A percentile compares a stretch with the other conserved stretches of the same genome.
These are phyloP conservation scores for Chlamydomonas incerta DNA, from an alignment of 139 green algal genomes.

Conservation along the genomic window DNA sequence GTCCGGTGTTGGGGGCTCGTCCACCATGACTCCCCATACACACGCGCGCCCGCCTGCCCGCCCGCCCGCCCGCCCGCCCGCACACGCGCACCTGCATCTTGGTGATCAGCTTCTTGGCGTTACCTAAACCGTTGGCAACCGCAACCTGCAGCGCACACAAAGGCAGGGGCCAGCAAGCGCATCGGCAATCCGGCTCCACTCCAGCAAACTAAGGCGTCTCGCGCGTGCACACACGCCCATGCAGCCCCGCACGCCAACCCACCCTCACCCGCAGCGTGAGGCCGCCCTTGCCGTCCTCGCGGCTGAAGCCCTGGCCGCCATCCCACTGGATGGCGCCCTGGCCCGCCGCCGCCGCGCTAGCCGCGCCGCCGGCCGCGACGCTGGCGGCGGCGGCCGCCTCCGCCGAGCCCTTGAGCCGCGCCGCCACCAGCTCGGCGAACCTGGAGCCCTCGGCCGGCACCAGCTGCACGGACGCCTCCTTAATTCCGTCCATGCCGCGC, in stretches of 20 bases:
- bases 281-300: background rate
- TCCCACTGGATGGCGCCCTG: slow-evolving; percentile 27
- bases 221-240: no score
- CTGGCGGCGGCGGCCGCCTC: slow-evolving; percentile 36
- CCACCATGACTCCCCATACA: background rate
- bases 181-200: no score
- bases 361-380: no score
- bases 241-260: no score
- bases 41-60: no score
- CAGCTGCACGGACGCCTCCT: slow-evolving; percentile 65
- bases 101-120: slow-evolving; percentile 80
- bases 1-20: background rate
- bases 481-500: slow-evolving; percentile 76
- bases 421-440: slow-evolving; percentile 42
- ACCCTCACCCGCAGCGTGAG: slow-evolving; percentile 54
- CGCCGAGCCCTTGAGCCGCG: background rate
- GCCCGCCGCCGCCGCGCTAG: background rate
- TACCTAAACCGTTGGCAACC: slow-evolving; percentile 80
- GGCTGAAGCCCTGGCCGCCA: background rate
- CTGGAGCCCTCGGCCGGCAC: slow-evolving; percentile 34
- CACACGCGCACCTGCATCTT: slow-evolving; percentile 35
- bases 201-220: no score
- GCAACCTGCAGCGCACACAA: no score
- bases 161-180: no score
- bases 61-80: background rate